Conservation (phyloP, 352 stramenopile species). For the Saprolegnia diclina region DNA sequence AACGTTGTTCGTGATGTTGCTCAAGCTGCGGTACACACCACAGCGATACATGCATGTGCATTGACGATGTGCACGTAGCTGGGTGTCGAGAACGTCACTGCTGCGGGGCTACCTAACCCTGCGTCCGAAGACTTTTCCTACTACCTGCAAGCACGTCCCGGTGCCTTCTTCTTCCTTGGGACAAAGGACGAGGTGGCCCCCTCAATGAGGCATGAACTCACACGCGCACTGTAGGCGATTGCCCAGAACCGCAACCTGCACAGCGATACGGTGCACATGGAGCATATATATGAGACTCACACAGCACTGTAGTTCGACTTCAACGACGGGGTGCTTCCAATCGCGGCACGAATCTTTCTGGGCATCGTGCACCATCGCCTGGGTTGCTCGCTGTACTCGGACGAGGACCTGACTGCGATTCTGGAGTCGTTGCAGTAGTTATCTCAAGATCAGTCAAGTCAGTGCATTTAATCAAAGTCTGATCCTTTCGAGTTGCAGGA, state of each 20-base stretch:
- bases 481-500: not conserved
- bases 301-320: slow-evolving; percentile 45
- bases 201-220: not conserved
- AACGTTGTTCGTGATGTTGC: slow-evolving; percentile 65
- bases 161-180: slow-evolving; percentile 79
- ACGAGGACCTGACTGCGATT: slow-evolving; percentile 42
- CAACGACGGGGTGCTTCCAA: slow-evolving; percentile 71
- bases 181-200: slow-evolving; percentile 51
- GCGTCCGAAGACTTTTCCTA: slow-evolving; percentile 94
- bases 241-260: slow-evolving; percentile 30
- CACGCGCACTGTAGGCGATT: not conserved
- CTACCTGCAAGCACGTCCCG: slow-evolving; percentile 71
- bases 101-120: slow-evolving; percentile 82
- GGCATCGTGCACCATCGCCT: slow-evolving; percentile 65
- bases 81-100: slow-evolving; percentile 56
- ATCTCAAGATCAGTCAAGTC: not conserved
- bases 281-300: slow-evolving; percentile 23
- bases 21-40: slow-evolving; percentile 44
- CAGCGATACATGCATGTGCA: not conserved
- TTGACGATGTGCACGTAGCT: not conserved
- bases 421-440: not conserved
- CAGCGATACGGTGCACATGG: slow-evolving; percentile 38
- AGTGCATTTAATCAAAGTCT: not conserved
- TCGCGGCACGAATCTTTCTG: slow-evolving; percentile 71
- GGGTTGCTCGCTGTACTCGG: slow-evolving; percentile 55